A percentile compares a stretch with the other conserved stretches of the same genome.
These are phyloP conservation scores for Acacia concinna DNA, from an alignment of 331 rosid genomes.

Conservation along the genomic window DNA sequence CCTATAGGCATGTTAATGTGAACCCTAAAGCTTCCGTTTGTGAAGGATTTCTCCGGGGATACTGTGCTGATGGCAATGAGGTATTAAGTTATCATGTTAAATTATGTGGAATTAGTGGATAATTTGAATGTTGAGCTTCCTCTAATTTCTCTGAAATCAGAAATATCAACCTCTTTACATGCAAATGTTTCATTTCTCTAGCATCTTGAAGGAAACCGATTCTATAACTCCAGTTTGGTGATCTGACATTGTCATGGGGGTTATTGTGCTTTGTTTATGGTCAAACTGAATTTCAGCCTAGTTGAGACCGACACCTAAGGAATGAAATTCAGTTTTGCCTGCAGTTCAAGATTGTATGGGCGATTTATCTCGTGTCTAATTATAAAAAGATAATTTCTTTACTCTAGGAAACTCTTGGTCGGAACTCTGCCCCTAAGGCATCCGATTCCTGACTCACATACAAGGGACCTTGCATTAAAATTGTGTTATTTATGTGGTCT, in stretches of 20 bases:
- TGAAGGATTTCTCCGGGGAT: slow-evolving; percentile 93
- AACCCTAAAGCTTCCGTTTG: slow-evolving; percentile 82
- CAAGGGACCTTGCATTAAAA: neutral
- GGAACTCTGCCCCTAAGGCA: neutral
- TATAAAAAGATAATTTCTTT: neutral
- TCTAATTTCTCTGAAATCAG: neutral
- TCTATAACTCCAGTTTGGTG: neutral
- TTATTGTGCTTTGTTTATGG: neutral
- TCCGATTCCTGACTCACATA: neutral
- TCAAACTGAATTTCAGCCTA: neutral
- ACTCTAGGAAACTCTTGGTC: neutral
- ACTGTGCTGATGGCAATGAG: slow-evolving; percentile 92
- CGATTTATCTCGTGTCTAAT: neutral
- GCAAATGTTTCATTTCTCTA: neutral
- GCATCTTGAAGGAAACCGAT: neutral
- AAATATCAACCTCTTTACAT: neutral
- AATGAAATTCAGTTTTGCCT: slow-evolving; percentile 3
- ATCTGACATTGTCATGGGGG: neutral
- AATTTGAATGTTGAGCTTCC: slow-evolving; percentile 9
- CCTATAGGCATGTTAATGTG: slow-evolving; percentile 94
- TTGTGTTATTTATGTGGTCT: slow-evolving; percentile 30
- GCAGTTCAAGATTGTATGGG: neutral
- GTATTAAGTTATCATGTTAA: slow-evolving; percentile 44
- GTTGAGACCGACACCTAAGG: neutral
- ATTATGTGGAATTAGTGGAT: slow-evolving; percentile 12